Conservation (phyloP, 2,329 filamentous ascomycete species). For the Trichophyton mentagrophytes region DNA sequence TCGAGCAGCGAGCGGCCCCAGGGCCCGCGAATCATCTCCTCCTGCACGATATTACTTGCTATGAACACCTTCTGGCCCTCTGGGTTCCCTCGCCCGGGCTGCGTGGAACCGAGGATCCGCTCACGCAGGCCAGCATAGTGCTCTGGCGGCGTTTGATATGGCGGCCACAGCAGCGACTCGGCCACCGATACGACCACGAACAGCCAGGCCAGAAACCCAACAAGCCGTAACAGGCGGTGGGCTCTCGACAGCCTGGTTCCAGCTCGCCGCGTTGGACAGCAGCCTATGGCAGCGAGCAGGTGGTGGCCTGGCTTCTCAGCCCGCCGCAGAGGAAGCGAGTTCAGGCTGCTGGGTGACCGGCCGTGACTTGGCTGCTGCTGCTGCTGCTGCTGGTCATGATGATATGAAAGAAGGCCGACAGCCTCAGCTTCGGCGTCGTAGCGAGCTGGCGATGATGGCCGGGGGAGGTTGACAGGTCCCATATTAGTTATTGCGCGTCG, state of each 20-base stretch:
- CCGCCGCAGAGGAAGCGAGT: not conserved
- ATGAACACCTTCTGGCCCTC: conserved; percentile 10
- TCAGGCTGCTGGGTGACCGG: not conserved
- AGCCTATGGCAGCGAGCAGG: not conserved
- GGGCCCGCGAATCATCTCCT: conserved; percentile 6
- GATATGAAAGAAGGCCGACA: not conserved
- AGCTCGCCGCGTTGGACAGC: not conserved
- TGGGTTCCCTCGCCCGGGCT: conserved; percentile 8
- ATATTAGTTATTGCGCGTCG: not conserved
- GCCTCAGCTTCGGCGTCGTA: not conserved
- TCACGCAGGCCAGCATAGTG: conserved; percentile 5
- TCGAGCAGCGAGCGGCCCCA: conserved; percentile 8
- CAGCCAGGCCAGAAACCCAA: not conserved
- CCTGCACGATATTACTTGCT: conserved; percentile 9
- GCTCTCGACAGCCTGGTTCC: not conserved
- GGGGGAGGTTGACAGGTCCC: not conserved
- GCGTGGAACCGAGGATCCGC: not conserved
- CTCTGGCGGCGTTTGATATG: conserved; percentile 7
- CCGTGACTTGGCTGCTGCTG: not conserved
- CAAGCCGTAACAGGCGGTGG: not conserved
- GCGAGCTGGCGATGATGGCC: not conserved
- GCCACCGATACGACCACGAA: conserved; percentile 6
- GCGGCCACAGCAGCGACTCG: conserved; percentile 7
- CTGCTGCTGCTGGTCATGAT: not conserved
- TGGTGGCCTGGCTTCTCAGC: not conserved